Base-by-base conservation (phyloP, 768 basidiomycete genomes). In the Kwoniella bestiolae region DNA sequence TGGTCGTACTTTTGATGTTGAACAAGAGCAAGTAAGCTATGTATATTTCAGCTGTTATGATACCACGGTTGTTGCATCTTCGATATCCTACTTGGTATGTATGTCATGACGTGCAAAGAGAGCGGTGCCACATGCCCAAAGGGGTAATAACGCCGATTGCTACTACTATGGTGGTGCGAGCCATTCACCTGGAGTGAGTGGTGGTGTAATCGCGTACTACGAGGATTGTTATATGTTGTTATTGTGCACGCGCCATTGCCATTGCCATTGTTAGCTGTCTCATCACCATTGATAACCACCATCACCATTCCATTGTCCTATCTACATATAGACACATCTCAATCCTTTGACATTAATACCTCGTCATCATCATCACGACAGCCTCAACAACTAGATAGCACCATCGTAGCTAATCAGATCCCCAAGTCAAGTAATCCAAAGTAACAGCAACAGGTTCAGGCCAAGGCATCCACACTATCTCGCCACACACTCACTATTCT, bases 211-310 rank as follows among this genome's bases (percentile, higher is more conserved):
- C 50, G 50, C 50, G 50, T 29, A n/a, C n/a, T n/a, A n/a, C n/a
- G n/a, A n/a, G n/a, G n/a, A n/a, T n/a, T n/a, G n/a, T n/a, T n/a
- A n/a, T n/a, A 25, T 41, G 6, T 26, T 46, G 56, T 46, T 57
- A 45, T 46, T 56, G 38, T 57, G 56, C 41, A 46, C 44, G 44
- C 44, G 45, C 58, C 46, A 60, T 60, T 31, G n/a, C 2, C 50
- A 53, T 50, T 26, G 23, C 12, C 32, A 34, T 3, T 25, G 18
- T 25, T 25, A 35, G 23, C 6, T 12, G 21, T 44, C 6, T 58
- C 25, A 21, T 34, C 23, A 12, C 41, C 16, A 29, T 47, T 25
- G 44, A 25, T 29, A 28, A 35, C 21, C 11, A 12, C 38, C 44
- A 28, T 41, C 21, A n/a, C 18, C 38, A 25, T 29, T 58, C 56